Base-by-base conservation (phyloP, 371 early-diverging fungal species). In the Funneliformis caledonium region DNA sequence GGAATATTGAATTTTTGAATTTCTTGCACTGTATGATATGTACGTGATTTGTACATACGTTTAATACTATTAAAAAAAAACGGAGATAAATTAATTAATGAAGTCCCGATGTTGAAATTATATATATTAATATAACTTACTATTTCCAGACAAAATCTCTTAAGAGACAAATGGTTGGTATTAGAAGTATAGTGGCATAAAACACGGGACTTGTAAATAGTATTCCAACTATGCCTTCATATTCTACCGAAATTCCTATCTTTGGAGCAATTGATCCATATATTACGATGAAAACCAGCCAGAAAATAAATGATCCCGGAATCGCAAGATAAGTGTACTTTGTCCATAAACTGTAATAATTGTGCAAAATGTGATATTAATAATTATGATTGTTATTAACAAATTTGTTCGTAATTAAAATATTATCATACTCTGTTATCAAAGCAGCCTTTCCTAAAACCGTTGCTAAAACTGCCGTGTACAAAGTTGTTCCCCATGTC, bases 1-100 rank as follows among this genome's bases (percentile, higher is more conserved):
- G 98, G 98, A 75, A 98, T 95, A 87, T 98, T 97, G 92, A 93
- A 97, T 87, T 98, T 97, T 86, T 97, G 97, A 68, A 98, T 97
- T 86, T 98, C 98, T 86, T 98, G 98, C 48, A 97, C 96, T 82
- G 96, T 95, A 84, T 98, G 98, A 86, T 97, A 97, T 11, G 94
- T 89, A 79, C 91, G 81, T 22, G 94, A 90, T 65, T 90, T 85
- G 85, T 94, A 95, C 90, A 93, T 94, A 65, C 96, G 92, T 87
- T 96, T 93, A 80, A 84, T 80, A 84, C 94, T 94, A 83, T 48
- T 4, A 16, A 31, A 2, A 59, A 64, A 19, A 52, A 78, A 8
- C 0, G 2, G 8, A 43, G 7, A 37, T 59, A 4, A 56, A 16
- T 60, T 14, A 42, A 16, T 62, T 56, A 64, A 26, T 43, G 45